Percentiles rank a stretch among this genome's conserved stretches.
These are phyloP conservation scores for Ustilago crameri DNA, from an alignment of 1,284 basidiomycete species.

Conservation along the genomic window DNA sequence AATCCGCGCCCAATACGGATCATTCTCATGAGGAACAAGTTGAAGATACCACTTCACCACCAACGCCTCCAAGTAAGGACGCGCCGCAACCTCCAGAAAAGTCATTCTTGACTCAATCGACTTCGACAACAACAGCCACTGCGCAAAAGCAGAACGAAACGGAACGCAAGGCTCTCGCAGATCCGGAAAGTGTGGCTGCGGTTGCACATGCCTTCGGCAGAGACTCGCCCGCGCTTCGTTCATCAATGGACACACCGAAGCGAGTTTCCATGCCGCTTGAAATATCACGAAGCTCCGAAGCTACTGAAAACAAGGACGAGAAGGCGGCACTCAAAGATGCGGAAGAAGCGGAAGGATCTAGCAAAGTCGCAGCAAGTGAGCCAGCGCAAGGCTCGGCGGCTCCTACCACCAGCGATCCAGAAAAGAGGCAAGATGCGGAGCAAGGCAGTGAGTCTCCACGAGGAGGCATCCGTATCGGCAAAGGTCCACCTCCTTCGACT, in stretches of 20 bases:
- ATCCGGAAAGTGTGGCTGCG: slow-evolving; percentile 46
- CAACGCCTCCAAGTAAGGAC: slow-evolving; percentile 21
- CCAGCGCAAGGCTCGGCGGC: background rate
- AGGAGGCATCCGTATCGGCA: slow-evolving; percentile 52
- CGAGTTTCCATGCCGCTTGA: slow-evolving; percentile 20
- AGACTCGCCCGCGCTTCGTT: slow-evolving; percentile 37
- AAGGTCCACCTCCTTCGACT: slow-evolving; percentile 54
- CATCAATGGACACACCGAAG: slow-evolving; percentile 24
- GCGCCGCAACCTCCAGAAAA: slow-evolving; percentile 18
- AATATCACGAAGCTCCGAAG: background rate
- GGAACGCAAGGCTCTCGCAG: slow-evolving; percentile 35
- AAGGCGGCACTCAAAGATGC: slow-evolving; percentile 1
- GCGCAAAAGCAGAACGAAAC: slow-evolving; percentile 5
- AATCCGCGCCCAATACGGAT: no score
- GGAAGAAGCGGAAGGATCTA: slow-evolving; percentile 1
- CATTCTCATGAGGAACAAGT: background rate
- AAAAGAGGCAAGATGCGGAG: slow-evolving; percentile 1
- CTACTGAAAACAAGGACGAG: background rate
- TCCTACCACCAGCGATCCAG: background rate
- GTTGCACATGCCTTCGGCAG: slow-evolving; percentile 53
- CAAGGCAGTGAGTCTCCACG: slow-evolving; percentile 6
- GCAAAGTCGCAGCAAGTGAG: background rate
- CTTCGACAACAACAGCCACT: slow-evolving; percentile 4
- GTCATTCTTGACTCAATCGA: background rate
- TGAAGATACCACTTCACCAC: slow-evolving; percentile 11